phyloP scores from a whole-genome alignment of 148 eudicot genomes.

The Heliosperma pusillum region DNA sequence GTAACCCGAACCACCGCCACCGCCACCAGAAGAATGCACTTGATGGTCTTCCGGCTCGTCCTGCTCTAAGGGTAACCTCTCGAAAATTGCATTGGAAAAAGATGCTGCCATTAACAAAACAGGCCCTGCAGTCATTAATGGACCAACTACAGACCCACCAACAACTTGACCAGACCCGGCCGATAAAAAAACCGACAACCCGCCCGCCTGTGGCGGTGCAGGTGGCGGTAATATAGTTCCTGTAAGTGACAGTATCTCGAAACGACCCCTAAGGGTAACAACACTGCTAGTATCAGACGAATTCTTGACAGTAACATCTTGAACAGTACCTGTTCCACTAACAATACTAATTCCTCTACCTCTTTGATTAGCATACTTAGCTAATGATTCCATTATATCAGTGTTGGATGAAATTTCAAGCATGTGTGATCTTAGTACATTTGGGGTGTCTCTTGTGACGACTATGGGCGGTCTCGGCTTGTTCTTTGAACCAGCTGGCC shows the following conservation, averaged over 20 bases:
- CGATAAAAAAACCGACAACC: slow-evolving; percentile 48
- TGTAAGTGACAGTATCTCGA: slow-evolving; percentile 35
- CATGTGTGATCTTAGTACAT: slow-evolving; percentile 36
- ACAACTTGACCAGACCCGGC: slow-evolving; percentile 66
- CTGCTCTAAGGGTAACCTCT: slow-evolving; percentile 42
- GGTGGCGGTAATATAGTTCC: slow-evolving; percentile 46
- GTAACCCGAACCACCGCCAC: not conserved
- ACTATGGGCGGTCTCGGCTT: slow-evolving; percentile 36
- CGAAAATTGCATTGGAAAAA: slow-evolving; percentile 56
- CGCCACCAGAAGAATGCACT: slow-evolving; percentile 9
- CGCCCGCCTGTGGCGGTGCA: slow-evolving; percentile 48
- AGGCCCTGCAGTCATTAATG: slow-evolving; percentile 59
- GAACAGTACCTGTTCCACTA: slow-evolving; percentile 31
- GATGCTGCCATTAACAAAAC: slow-evolving; percentile 60
- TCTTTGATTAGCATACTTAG: slow-evolving; percentile 25
- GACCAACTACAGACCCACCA: slow-evolving; percentile 52
- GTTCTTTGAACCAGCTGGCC: slow-evolving; percentile 40
- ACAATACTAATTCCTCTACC: slow-evolving; percentile 32
- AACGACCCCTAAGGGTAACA: slow-evolving; percentile 30
- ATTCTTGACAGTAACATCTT: slow-evolving; percentile 30
- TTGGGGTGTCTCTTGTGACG: slow-evolving; percentile 38
- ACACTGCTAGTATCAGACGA: slow-evolving; percentile 16
- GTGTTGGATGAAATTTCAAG: slow-evolving; percentile 32
- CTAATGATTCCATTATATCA: slow-evolving; percentile 31
- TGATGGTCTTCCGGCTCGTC: slow-evolving; percentile 19